Evolutionary conservation across 805 yeast genomes (phyloP).

Genomic region (Blastobotrys muscicola): DNA sequence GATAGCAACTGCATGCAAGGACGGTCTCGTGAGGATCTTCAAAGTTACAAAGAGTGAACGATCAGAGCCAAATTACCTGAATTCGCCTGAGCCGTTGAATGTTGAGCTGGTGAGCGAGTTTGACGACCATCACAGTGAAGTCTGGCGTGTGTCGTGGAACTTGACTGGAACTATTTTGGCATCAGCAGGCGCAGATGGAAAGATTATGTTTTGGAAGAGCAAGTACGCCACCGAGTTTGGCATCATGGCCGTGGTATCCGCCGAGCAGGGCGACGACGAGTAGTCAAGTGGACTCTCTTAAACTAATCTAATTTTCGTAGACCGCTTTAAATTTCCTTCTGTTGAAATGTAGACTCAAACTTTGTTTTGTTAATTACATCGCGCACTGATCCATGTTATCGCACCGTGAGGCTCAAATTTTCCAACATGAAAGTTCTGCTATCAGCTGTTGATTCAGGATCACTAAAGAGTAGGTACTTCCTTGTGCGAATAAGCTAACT

Average conservation of each 20-base stretch:
- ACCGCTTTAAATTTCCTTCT: too few relatives aligned
- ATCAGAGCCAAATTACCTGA: constrained; percentile 8
- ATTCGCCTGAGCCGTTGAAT: constrained; percentile 22
- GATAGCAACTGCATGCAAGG: constrained; percentile 93
- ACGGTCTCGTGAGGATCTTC: constrained; percentile 82
- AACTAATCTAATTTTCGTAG: too few relatives aligned
- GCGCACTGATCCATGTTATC: too few relatives aligned
- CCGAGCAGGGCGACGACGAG: constrained; percentile 24
- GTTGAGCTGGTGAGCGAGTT: constrained; percentile 59
- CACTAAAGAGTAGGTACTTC: not conserved
- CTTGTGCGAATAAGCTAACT: not conserved
- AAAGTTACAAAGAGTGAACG: constrained; percentile 42
- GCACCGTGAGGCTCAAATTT: too few relatives aligned
- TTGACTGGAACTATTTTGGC: constrained; percentile 85
- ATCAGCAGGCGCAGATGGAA: constrained; percentile 93
- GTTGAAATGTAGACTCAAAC: too few relatives aligned
- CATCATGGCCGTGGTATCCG: constrained; percentile 78
- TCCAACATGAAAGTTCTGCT: constrained; percentile 4
- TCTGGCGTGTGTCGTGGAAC: constrained; percentile 96
- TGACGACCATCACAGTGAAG: constrained; percentile 76
- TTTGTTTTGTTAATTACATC: too few relatives aligned
- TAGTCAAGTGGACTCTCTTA: not conserved
- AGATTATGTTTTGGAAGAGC: constrained; percentile 85
- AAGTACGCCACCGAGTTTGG: constrained; percentile 78
- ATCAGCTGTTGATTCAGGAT: constrained; percentile 4